These are phyloP conservation scores for Colletotrichum liriopes DNA, from an alignment of 2,329 filamentous ascomycete species.

Conservation along the genomic window DNA sequence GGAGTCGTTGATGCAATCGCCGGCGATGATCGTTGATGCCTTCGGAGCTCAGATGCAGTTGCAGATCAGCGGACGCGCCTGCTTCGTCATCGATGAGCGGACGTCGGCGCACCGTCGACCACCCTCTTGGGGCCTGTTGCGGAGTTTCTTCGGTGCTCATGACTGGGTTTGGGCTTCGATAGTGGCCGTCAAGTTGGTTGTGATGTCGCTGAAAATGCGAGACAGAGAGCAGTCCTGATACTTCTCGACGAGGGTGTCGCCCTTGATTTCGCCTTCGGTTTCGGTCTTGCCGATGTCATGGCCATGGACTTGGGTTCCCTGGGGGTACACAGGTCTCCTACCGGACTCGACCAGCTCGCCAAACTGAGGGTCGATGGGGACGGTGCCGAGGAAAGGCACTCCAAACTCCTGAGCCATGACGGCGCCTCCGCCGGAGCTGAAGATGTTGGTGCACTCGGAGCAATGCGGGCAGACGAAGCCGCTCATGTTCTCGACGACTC, in stretches of 20 bases:
- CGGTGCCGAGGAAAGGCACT: constrained; percentile 86
- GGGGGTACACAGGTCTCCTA: constrained; percentile 75
- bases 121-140: background rate
- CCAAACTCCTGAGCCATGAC: constrained; percentile 90
- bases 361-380: constrained; percentile 95
- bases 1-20: background rate
- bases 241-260: constrained; percentile 74
- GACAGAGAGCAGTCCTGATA: constrained; percentile 81
- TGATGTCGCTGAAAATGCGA: constrained; percentile 78
- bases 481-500: constrained; percentile 97
- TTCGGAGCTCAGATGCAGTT: background rate
- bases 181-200: constrained; percentile 57
- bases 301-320: constrained; percentile 75
- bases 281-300: constrained; percentile 61
- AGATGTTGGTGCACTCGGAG: constrained; percentile 92
- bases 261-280: constrained; percentile 42
- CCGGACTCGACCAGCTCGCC: constrained; percentile 87
- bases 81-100: background rate
- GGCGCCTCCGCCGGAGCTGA: constrained; percentile 90
- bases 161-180: constrained; percentile 38
- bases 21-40: background rate
- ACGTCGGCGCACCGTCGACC: background rate
- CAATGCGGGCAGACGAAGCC: constrained; percentile 88
- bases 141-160: constrained; percentile 1
- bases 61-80: background rate